Evolutionary conservation across 306 rosid species (phyloP).

Genomic region (Clitoria ternatea): DNA sequence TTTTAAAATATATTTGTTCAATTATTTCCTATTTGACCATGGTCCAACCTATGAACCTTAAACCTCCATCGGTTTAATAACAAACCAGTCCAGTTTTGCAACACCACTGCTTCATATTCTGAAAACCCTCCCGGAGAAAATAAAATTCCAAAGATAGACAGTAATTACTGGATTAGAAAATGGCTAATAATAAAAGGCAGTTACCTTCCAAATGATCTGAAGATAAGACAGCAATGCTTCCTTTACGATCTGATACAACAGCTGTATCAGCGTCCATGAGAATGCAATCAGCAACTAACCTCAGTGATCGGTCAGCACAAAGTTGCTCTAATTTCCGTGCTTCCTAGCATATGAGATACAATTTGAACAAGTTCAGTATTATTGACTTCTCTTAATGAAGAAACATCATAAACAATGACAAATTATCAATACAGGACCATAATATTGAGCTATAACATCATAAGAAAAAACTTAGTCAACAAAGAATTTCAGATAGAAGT

Average conservation of each 20-base stretch:
- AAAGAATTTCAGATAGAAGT: not conserved
- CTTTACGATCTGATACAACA: conserved; percentile 94
- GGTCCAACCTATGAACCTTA: no score
- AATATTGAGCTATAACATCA: conserved; percentile 12
- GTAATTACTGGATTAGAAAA: not conserved
- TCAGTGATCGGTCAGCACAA: conserved; percentile 72
- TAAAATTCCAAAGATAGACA: conserved; percentile 7
- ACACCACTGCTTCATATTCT: no score
- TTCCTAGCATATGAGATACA: conserved; percentile 53
- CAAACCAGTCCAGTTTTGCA: no score
- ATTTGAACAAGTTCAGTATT: conserved; percentile 27
- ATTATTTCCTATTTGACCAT: no score
- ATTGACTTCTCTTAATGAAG: not conserved
- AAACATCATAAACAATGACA: conserved; percentile 4
- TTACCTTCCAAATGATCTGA: conserved; percentile 74
- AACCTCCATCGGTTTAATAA: no score
- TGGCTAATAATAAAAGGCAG: conserved; percentile 10
- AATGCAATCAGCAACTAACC: conserved; percentile 91
- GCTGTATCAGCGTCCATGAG: conserved; percentile 80
- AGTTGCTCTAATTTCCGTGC: conserved; percentile 72
- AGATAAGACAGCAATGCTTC: conserved; percentile 78
- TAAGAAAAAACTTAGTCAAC: not conserved
- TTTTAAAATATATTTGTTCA: no score
- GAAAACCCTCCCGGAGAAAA: conserved; percentile 4
- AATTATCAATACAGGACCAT: conserved; percentile 9